Conservation (phyloP, 257 asterid species). For the Capsicum baccatum region DNA sequence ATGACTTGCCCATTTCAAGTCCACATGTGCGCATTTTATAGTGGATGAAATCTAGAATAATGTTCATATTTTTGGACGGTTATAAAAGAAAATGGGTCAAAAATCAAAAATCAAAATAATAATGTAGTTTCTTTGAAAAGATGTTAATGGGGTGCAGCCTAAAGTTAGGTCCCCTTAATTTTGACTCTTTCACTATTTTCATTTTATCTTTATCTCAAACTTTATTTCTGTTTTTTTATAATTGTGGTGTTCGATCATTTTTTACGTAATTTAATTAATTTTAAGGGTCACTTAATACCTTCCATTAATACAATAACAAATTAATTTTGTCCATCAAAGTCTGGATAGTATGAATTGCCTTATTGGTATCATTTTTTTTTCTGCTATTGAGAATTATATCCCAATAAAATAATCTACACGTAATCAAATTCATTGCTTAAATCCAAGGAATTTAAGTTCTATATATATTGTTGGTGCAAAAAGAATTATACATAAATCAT, state of each 20-base stretch:
- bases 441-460: too few species aligned
- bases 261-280: too few species aligned
- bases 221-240: not conserved
- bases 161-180: constrained; percentile 30
- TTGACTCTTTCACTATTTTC: constrained; percentile 24
- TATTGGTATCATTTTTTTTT: too few species aligned
- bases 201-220: not conserved
- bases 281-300: too few species aligned
- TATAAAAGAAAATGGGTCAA: not conserved
- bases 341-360: too few species aligned
- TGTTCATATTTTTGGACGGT: constrained; percentile 20
- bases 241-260: not conserved
- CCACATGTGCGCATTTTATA: constrained; percentile 27
- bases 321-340: too few species aligned
- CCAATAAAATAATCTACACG: too few species aligned
- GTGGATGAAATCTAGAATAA: constrained; percentile 7
- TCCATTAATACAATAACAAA: too few species aligned
- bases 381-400: too few species aligned
- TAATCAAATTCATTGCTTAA: too few species aligned
- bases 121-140: constrained; percentile 26
- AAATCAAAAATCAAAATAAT: constrained; percentile 9
- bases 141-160: constrained; percentile 50
- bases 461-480: too few species aligned
- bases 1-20: constrained; percentile 35
- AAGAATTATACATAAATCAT: too few species aligned